Conservation (phyloP, 1,139 yeast genomes). For the Pichia sp. region DNA sequence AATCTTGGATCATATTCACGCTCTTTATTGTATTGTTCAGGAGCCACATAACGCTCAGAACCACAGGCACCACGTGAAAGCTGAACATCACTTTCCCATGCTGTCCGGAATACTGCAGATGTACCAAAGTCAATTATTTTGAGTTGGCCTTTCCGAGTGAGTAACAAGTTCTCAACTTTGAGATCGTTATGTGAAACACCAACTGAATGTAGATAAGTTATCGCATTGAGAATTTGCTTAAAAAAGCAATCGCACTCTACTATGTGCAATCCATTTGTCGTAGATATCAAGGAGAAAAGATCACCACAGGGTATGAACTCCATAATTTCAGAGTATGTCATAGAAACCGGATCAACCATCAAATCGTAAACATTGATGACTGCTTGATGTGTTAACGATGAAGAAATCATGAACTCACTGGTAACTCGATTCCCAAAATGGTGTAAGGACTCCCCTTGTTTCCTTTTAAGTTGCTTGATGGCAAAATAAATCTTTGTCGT, state of each 20-base stretch:
- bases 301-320: conserved; percentile 76
- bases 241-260: conserved; percentile 66
- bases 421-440: conserved; percentile 67
- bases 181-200: conserved; percentile 77
- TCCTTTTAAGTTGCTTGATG: conserved; percentile 63
- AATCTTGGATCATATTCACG: conserved; percentile 53
- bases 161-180: conserved; percentile 62
- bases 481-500: conserved; percentile 46
- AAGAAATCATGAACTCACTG: conserved; percentile 73
- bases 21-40: conserved; percentile 51
- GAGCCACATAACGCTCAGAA: conserved; percentile 71
- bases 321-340: conserved; percentile 73
- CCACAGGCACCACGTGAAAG: conserved; percentile 63
- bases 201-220: conserved; percentile 62
- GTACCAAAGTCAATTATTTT: conserved; percentile 75
- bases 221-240: conserved; percentile 62
- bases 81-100: conserved; percentile 58
- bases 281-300: conserved; percentile 45
- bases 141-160: conserved; percentile 45
- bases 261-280: conserved; percentile 39
- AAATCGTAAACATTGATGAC: conserved; percentile 66
- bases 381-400: conserved; percentile 64
- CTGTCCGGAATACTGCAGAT: conserved; percentile 67
- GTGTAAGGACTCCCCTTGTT: conserved; percentile 47
- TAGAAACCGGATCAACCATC: conserved; percentile 45